Conservation (phyloP, 148 eudicot species). For the Silene latifolia region DNA sequence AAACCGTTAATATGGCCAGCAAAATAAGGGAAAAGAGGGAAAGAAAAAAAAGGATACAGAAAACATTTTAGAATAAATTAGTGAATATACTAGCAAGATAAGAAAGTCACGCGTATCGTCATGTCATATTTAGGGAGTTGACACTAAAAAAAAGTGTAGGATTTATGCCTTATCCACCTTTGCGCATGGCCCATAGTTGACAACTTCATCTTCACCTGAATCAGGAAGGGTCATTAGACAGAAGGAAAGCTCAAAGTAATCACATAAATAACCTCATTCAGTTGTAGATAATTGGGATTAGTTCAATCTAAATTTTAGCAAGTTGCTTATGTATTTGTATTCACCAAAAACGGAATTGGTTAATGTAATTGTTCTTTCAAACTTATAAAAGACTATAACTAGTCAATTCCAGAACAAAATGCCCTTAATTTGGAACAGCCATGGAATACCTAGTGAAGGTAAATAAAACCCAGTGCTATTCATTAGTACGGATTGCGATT, state of each 20-base stretch:
- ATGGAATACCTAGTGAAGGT: not conserved
- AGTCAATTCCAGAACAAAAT: not conserved
- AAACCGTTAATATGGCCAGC: too few relatives aligned
- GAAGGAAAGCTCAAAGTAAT: not conserved
- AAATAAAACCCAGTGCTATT: not conserved
- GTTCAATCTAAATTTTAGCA: too few relatives aligned
- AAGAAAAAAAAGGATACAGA: too few relatives aligned
- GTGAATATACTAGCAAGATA: too few relatives aligned
- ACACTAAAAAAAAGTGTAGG: not conserved
- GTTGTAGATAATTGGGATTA: not conserved
- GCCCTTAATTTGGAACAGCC: not conserved
- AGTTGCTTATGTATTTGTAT: not conserved
- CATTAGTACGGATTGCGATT: too few relatives aligned
- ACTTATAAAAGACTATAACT: not conserved
- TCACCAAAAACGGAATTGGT: not conserved
- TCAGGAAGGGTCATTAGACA: constrained; percentile 19
- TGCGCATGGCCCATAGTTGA: constrained; percentile 63
- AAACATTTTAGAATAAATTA: too few relatives aligned
- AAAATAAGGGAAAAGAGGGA: too few relatives aligned
- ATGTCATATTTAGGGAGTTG: not conserved
- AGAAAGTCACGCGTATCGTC: not conserved
- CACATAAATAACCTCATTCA: not conserved
- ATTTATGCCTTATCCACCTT: constrained; percentile 42
- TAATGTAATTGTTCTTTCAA: too few relatives aligned
- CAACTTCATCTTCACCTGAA: constrained; percentile 87